Base-by-base conservation (phyloP, 1,284 basidiomycete genomes). In the Tremellales sp. region DNA sequence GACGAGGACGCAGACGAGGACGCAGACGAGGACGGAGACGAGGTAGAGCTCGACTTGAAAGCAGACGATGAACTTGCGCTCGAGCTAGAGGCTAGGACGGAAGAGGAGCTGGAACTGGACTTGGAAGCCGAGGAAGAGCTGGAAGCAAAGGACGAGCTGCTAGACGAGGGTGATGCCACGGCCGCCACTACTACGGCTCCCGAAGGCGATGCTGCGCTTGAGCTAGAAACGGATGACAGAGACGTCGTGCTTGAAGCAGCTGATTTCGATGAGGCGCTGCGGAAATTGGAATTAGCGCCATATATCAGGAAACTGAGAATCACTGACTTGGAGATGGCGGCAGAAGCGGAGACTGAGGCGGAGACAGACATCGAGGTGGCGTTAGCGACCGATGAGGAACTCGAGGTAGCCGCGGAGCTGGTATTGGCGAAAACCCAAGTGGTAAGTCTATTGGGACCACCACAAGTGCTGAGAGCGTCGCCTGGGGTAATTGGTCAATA, bases 361-460 rank as follows among this genome's bases (percentile, higher is more conserved):
- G 31, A 22, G 16, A 19, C 38, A 3, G 35, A 37, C 10, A 42
- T 35, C 6, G 42, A 33, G 25, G 14, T 27, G 14, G 36, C 25
- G 21, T 36, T 34, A 21, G 41, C 16, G 9, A 28, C 21, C 21
- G 38, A 6, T 25, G 43, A 37, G 18, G 29, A 26, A 18, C 43
- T 37, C 3, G 37, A 32, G 26, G 37, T 47, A 24, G 48, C 50
- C 40, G 47, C 35, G 14, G 49, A 43, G 8, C 44, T 33, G 31
- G 45, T 24, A 2, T 28, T 21, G 31, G 16, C 22, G 35, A 26
- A 27, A 47, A 25, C 34, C 16, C 31, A 53, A 6, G 31, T 34
- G 25, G 21, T 51, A 18, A 53, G 37, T 5, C 51, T 34, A 27
- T 32, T 46, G n/a, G 34, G 10, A 3, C 47, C 51, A 28, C 51